A percentile compares a stretch with the other conserved stretches of the same genome.
phyloP scores from a whole-genome alignment of 2,329 filamentous ascomycete species.

The Ceratocystiopsis sp. region DNA sequence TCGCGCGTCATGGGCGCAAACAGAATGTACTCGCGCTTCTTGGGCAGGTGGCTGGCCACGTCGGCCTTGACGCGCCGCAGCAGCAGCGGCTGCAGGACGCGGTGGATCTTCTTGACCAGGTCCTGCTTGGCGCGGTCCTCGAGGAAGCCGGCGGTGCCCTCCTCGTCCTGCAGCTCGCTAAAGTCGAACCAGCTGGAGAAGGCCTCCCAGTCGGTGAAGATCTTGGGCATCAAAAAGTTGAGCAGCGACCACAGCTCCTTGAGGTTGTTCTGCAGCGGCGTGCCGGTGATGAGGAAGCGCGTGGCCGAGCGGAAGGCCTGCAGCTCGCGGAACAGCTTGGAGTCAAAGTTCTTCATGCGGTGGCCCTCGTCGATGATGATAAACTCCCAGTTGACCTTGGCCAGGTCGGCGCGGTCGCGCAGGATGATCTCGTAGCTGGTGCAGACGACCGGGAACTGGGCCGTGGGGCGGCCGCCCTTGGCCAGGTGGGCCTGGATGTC shows the following conservation, averaged over 20 bases:
- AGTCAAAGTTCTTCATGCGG: conserved; percentile 92
- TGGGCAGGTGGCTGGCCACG: conserved; percentile 78
- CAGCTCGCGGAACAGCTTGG: conserved; percentile 75
- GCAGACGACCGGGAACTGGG: conserved; percentile 75
- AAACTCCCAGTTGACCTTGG: conserved; percentile 84
- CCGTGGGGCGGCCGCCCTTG: conserved; percentile 34
- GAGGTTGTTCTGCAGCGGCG: conserved; percentile 87
- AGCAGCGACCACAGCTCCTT: conserved; percentile 89
- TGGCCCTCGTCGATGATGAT: conserved; percentile 98
- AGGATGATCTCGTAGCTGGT: conserved; percentile 96
- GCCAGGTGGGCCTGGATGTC: conserved; percentile 53
- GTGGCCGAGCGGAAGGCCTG: conserved; percentile 82
- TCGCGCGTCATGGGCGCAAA: conserved; percentile 84
- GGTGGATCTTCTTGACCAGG: conserved; percentile 77
- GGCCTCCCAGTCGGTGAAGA: conserved; percentile 83
- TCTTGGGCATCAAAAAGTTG: conserved; percentile 80
- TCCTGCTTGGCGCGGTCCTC: conserved; percentile 63
- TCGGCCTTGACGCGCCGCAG: conserved; percentile 82
- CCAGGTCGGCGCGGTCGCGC: conserved; percentile 66
- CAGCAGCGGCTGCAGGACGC: conserved; percentile 81
- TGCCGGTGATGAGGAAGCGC: conserved; percentile 82
- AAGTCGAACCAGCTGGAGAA: conserved; percentile 98
- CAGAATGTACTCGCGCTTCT: conserved; percentile 90
- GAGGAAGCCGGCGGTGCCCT: conserved; percentile 60
- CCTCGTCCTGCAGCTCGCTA: conserved; percentile 71